These are phyloP conservation scores for Lunasporangiospora selenospora DNA, from an alignment of 192 early-diverging fungal genomes.

Conservation along the genomic window DNA sequence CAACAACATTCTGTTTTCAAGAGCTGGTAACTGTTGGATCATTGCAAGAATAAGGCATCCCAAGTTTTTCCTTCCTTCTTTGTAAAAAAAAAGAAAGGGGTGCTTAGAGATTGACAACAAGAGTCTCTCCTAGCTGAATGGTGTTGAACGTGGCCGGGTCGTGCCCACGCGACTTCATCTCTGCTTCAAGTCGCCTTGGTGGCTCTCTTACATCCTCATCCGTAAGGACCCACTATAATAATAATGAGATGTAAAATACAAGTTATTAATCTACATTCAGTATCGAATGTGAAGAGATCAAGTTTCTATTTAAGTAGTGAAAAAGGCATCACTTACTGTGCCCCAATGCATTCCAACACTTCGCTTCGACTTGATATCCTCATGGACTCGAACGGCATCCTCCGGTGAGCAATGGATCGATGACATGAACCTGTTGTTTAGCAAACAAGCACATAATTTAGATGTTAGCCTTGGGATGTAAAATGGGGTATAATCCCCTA, in stretches of 20 bases:
- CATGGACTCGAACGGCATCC: constrained; percentile 81
- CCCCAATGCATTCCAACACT: constrained; percentile 89
- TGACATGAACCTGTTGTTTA: constrained; percentile 59
- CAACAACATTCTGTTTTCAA: too few relatives aligned
- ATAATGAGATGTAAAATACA: neutral
- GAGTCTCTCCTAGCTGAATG: constrained; percentile 60
- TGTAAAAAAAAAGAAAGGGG: too few relatives aligned
- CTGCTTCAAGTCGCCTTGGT: constrained; percentile 62
- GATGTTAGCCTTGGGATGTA: too few relatives aligned
- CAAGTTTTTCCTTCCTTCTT: too few relatives aligned
- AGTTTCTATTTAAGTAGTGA: neutral
- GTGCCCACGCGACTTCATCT: constrained; percentile 62
- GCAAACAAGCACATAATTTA: neutral
- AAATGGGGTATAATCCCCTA: too few relatives aligned
- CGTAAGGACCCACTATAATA: constrained; percentile 68
- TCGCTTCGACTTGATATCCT: constrained; percentile 69
- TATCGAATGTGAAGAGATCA: too few relatives aligned
- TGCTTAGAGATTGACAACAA: constrained; percentile 14
- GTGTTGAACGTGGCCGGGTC: constrained; percentile 47
- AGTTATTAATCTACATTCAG: too few relatives aligned
- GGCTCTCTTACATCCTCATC: constrained; percentile 75
- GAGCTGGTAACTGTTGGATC: too few relatives aligned
- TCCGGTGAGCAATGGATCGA: constrained; percentile 81
- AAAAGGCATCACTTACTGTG: constrained; percentile 49
- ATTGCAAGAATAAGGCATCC: too few relatives aligned